Base-by-base conservation (phyloP, 495 filamentous ascomycete genomes). In the Lindgomyces ingoldianus region DNA sequence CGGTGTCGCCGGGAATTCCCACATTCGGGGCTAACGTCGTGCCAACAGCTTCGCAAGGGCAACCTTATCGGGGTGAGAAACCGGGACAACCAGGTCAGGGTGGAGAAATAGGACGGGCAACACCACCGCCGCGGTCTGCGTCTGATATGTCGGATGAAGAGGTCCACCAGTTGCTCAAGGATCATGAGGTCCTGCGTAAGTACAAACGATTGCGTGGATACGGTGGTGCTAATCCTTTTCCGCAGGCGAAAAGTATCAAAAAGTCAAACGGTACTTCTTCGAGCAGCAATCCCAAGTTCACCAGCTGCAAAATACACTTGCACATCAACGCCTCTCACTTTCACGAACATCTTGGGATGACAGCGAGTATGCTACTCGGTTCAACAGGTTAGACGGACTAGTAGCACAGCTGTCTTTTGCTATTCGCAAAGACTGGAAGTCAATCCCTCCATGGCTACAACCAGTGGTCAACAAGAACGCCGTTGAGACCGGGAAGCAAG, bases 211-310 rank as follows among this genome's bases (percentile, higher is more conserved):
- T 45, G 22, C 39, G 18, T n/a, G 12, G 14, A 29, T 24, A 19
- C 41, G n/a, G 33, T 14, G 41, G 24, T 6, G 21, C 30, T 59
- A 19, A 63, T 33, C 60, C 52, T 71, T 1, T 14, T 21, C 46
- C 14, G 44, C 71, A 97, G 93, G 91, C 73, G 85, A 84, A 65
- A 98, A 98, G 79, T 98, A 98, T 73, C 91, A 91, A 76, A 97
- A 97, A 74, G 94, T 98, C 52, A 98, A 98, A 79, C 85, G 90
- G 30, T 89, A 96, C 65, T 98, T 97, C 73, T 98, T 98, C 73
- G 94, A 98, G 60, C 91, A 92, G 68, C 93, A 95, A 71, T 80
- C 87, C 48, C 93, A 98, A 73, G 91, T 98, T 11, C 91, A 97
- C 73, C 89, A 92, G 70, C 84, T 98, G 11, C 94, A 98, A 76